Evolutionary conservation across 129 eudicot species (phyloP).

Genomic region (Flaveria ramosissima): DNA sequence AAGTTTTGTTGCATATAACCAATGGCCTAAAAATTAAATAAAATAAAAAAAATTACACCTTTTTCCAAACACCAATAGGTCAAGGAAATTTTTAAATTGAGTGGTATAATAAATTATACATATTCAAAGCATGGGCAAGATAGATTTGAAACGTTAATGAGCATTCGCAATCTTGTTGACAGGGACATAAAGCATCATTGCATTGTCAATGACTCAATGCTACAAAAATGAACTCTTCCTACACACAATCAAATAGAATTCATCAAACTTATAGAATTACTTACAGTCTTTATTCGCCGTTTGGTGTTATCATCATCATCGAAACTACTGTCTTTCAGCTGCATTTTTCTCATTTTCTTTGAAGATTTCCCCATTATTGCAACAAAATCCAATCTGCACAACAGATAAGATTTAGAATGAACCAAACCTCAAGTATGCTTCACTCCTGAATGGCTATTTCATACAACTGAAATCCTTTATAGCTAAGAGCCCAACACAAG

Average conservation of each 20-base stretch:
- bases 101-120: neutral
- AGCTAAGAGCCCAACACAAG: neutral
- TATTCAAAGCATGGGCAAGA: neutral
- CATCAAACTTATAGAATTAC: neutral
- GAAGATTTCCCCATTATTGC: slow-evolving; percentile 42
- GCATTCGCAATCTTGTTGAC: no score
- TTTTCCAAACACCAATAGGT: neutral
- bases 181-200: neutral
- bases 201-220: no score
- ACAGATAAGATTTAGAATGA: neutral
- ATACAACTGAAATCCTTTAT: neutral
- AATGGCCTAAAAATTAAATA: no score
- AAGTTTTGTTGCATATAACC: no score
- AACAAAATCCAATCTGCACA: slow-evolving; percentile 21
- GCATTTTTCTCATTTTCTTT: slow-evolving; percentile 39
- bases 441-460: neutral
- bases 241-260: neutral
- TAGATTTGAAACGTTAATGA: no score
- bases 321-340: slow-evolving; percentile 31
- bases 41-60: no score
- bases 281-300: slow-evolving; percentile 26
- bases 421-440: neutral
- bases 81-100: neutral
- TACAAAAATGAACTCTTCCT: neutral
- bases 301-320: slow-evolving; percentile 42